Percentiles rank a stretch among this genome's conserved stretches.
Conservation (phyloP, 2,329 filamentous ascomycete genomes). For the Monosporascus cannonballus region DNA sequence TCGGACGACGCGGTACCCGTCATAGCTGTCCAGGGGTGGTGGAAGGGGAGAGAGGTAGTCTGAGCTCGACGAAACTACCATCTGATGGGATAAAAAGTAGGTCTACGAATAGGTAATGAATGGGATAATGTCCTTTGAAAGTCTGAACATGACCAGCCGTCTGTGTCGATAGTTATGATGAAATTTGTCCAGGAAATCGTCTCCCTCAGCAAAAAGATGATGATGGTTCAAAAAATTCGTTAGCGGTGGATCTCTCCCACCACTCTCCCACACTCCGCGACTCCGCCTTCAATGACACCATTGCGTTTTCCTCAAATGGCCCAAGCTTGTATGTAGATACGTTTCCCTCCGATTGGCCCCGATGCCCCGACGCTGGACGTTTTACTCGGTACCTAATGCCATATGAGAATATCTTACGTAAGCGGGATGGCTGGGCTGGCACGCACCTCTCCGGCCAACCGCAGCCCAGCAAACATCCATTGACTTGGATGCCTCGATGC, state of each 20-base stretch:
- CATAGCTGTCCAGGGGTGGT: slow-evolving; percentile 44
- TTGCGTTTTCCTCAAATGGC: not conserved
- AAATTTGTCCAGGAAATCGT: slow-evolving; percentile 35
- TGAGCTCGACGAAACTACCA: slow-evolving; percentile 51
- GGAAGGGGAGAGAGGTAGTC: slow-evolving; percentile 40
- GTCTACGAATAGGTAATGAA: slow-evolving; percentile 46
- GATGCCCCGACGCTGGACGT: no score
- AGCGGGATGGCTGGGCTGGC: no score
- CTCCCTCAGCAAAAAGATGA: slow-evolving; percentile 46
- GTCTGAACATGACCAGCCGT: slow-evolving; percentile 50
- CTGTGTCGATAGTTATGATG: slow-evolving; percentile 39
- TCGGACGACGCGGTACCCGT: slow-evolving; percentile 54
- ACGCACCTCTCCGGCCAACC: no score
- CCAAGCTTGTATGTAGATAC: not conserved
- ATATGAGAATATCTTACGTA: no score
- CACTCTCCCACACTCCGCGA: slow-evolving; percentile 4
- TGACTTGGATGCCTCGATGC: no score
- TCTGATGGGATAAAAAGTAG: slow-evolving; percentile 49
- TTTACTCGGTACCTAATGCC: no score
- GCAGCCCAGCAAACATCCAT: no score
- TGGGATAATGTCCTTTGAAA: slow-evolving; percentile 35
- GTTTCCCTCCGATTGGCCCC: no score
- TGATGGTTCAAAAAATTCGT: slow-evolving; percentile 31
- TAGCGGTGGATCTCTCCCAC: slow-evolving; percentile 2
- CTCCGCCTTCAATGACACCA: slow-evolving; percentile 14